Base-by-base conservation (phyloP, 1,139 yeast genomes). In the Zygosaccharomyces sapae region DNA sequence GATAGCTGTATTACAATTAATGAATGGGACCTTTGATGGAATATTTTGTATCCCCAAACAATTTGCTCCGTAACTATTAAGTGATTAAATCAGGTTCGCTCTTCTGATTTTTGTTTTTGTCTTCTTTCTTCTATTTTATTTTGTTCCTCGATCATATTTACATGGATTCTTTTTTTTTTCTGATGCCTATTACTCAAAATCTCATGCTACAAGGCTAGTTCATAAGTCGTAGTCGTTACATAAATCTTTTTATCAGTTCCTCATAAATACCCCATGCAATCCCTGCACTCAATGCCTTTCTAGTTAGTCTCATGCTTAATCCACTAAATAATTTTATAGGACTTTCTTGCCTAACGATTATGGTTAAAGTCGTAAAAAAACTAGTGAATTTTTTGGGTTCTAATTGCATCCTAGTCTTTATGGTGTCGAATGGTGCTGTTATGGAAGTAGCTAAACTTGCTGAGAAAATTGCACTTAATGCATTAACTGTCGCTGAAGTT, bases 231-330 rank as follows among this genome's bases (percentile, higher is more conserved):
- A 20, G 27, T 38, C 33, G 29, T 48, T 51, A 59, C 51, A 57
- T 51, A 48, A 62, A 55, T 35, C 53, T 53, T 55, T 80, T 81
- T 35, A 88, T 77, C 51, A 88, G 69, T 63, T 92, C 97, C 67
- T 90, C 98, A 63, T 90, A 92, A 27, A 92, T 83, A 55, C 96
- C 87, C 98, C 98, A 92, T 45, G 96, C 89, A 50, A 92, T 89
- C 1, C 96, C 97, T 0, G 97, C 92, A 66, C 95, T 85, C 49
- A 87, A 68, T 0, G 95, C 96, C 66, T 92, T 92, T 57, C 98
- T 75, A 3, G 86, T 75, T 46, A 92, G 74, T 52, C 98, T 72
- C 55, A 92, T 73, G 38, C 90, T 79, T 37, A 92, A 70, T 0
- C 98, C 98, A 62, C 88, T 82, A 64, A 92, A 89, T 46, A 92